phyloP scores from a whole-genome alignment of 2,329 filamentous ascomycete species.

The Aspergillus costaricaensis region DNA sequence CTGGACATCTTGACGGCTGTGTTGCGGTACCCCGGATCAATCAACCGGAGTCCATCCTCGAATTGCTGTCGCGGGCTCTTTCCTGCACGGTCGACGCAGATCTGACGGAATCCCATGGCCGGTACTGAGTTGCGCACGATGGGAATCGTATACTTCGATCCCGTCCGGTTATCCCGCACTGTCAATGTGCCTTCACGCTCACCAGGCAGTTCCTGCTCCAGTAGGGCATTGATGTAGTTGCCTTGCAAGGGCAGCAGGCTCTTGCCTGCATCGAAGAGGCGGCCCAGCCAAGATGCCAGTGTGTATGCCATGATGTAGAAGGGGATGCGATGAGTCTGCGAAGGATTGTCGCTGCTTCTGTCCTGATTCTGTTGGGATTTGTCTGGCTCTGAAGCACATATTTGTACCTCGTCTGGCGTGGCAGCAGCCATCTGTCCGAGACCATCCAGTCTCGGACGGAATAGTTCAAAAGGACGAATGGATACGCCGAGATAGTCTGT shows the following conservation, averaged over 20 bases:
- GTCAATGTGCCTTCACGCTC: slow-evolving; percentile 3
- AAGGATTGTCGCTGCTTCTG: not conserved
- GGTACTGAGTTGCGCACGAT: slow-evolving; percentile 1
- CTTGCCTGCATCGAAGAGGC: not conserved
- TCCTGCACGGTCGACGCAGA: not conserved
- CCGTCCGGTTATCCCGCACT: not conserved
- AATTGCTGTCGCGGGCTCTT: not conserved
- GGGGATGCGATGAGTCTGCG: not conserved
- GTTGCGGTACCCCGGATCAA: slow-evolving; percentile 2
- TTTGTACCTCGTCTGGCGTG: not conserved
- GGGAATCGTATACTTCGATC: not conserved
- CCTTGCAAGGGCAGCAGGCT: not conserved
- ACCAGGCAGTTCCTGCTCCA: not conserved
- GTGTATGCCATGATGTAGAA: not conserved
- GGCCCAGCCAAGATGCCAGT: not conserved
- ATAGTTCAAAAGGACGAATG: not conserved
- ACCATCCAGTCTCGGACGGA: not conserved
- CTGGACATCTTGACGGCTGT: slow-evolving; percentile 1
- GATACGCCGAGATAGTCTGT: not conserved
- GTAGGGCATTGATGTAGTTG: not conserved
- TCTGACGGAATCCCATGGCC: not conserved
- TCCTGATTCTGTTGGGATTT: not conserved
- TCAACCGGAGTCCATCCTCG: not conserved
- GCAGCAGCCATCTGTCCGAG: not conserved
- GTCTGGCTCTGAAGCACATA: not conserved